These are phyloP conservation scores for Glomus cerebriforme DNA, from an alignment of 192 early-diverging fungal species.

Conservation along the genomic window DNA sequence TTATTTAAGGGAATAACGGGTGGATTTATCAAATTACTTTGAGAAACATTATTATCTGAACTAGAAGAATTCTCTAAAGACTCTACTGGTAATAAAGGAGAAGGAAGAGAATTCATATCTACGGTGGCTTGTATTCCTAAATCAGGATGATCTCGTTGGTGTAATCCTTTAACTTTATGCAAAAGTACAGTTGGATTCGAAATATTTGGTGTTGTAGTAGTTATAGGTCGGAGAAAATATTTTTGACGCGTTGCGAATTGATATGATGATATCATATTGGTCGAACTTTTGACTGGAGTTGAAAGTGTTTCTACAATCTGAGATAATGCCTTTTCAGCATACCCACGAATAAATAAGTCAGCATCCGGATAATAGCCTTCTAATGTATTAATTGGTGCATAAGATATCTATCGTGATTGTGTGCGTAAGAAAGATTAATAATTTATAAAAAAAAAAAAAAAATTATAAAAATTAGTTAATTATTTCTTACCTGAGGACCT, in stretches of 20 bases:
- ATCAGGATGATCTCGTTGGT: not conserved
- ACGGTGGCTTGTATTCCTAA: not conserved
- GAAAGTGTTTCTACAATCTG: not conserved
- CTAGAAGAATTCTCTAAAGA: too few species aligned
- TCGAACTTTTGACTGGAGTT: not conserved
- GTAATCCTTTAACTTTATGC: not conserved
- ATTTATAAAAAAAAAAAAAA: not conserved
- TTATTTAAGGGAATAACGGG: not conserved
- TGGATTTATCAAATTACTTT: not conserved
- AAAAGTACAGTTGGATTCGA: not conserved
- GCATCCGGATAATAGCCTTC: slow-evolving; percentile 23
- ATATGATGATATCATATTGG: not conserved
- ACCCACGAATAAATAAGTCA: slow-evolving; percentile 31
- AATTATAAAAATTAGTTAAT: not conserved
- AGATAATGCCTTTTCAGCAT: slow-evolving; percentile 23
- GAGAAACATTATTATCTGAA: not conserved
- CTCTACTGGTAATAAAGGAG: not conserved
- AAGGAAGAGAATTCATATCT: not conserved
- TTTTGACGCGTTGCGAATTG: not conserved
- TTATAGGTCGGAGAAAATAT: too few species aligned
- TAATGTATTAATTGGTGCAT: not conserved
- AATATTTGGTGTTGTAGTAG: too few species aligned
- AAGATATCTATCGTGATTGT: not conserved
- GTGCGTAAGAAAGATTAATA: not conserved
- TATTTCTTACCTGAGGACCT: slow-evolving; percentile 18